These are phyloP conservation scores for Fraxinus platypoda DNA, from an alignment of 305 asterid species.

Conservation along the genomic window DNA sequence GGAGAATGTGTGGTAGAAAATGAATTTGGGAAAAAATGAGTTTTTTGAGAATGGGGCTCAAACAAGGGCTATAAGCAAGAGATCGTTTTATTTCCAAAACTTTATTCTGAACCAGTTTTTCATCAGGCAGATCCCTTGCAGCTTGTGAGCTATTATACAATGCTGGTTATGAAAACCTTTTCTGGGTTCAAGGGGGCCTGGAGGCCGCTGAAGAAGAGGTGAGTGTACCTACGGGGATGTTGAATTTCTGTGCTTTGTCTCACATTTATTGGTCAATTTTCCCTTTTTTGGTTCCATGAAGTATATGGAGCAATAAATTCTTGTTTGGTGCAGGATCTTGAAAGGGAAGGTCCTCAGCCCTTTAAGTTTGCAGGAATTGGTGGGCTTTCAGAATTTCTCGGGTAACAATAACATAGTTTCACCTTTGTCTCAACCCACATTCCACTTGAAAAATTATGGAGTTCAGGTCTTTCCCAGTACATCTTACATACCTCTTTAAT, in stretches of 20 bases:
- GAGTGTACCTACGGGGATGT: neutral
- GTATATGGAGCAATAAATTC: neutral
- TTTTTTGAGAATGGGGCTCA: neutral
- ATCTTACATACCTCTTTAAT: neutral
- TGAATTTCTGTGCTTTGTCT: neutral
- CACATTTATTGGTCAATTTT: slow-evolving; percentile 1
- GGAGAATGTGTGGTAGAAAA: neutral
- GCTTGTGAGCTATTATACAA: slow-evolving; percentile 85
- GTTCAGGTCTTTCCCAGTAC: neutral
- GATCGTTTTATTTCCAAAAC: neutral
- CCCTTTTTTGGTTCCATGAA: slow-evolving; percentile 3
- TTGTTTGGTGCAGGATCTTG: slow-evolving; percentile 67
- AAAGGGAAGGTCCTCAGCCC: slow-evolving; percentile 87
- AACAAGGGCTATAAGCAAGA: neutral
- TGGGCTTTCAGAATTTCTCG: slow-evolving; percentile 91
- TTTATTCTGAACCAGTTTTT: slow-evolving; percentile 33
- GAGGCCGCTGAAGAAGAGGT: slow-evolving; percentile 98
- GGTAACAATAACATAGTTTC: slow-evolving; percentile 45
- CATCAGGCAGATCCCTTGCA: slow-evolving; percentile 91
- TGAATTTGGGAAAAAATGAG: neutral
- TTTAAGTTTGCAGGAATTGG: slow-evolving; percentile 96
- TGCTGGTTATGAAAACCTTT: slow-evolving; percentile 78
- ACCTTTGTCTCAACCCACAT: neutral
- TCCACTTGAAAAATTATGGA: neutral
- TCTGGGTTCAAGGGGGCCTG: slow-evolving; percentile 92